These are phyloP conservation scores for Achlya hypogyna DNA, from an alignment of 352 stramenopile genomes.

Conservation along the genomic window DNA sequence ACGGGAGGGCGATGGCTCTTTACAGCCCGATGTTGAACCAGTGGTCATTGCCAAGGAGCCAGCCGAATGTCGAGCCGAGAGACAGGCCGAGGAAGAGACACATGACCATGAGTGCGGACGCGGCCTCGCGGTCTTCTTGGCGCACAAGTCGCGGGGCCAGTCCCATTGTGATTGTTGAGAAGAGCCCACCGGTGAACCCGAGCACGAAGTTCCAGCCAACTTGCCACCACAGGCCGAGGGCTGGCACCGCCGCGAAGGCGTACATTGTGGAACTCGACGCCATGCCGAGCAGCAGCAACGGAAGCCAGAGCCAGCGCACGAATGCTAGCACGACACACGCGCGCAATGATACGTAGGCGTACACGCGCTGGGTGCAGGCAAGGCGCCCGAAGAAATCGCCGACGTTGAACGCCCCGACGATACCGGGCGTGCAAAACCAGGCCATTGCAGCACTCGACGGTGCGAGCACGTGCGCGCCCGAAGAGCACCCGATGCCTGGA, in stretches of 20 bases:
- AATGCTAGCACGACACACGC: constrained; percentile 33
- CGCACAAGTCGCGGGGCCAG: constrained; percentile 38
- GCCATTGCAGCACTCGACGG: constrained; percentile 17
- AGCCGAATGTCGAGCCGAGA: constrained; percentile 36
- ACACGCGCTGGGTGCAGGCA: constrained; percentile 37
- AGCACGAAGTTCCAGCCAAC: constrained; percentile 37
- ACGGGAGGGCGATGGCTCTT: neutral
- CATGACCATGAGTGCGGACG: constrained; percentile 48
- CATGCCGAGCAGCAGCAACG: constrained; percentile 45
- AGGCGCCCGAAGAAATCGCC: constrained; percentile 53
- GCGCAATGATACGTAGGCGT: constrained; percentile 48
- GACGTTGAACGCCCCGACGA: constrained; percentile 52
- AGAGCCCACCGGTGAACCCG: constrained; percentile 39
- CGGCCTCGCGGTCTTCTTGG: constrained; percentile 43
- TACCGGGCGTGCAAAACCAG: constrained; percentile 50
- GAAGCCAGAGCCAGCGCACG: constrained; percentile 39
- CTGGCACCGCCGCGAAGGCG: constrained; percentile 22
- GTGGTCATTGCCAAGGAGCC: constrained; percentile 37
- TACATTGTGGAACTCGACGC: constrained; percentile 38
- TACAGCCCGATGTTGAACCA: constrained; percentile 26
- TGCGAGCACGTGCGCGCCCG: constrained; percentile 17
- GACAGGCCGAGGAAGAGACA: constrained; percentile 51
- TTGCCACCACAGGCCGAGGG: constrained; percentile 13
- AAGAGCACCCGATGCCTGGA: constrained; percentile 43
- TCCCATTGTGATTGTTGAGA: constrained; percentile 59